Evolutionary conservation across 306 rosid species (phyloP), one percentile per base, ranked within the genome.

Genomic region (Vigna reflexopilosa): DNA sequence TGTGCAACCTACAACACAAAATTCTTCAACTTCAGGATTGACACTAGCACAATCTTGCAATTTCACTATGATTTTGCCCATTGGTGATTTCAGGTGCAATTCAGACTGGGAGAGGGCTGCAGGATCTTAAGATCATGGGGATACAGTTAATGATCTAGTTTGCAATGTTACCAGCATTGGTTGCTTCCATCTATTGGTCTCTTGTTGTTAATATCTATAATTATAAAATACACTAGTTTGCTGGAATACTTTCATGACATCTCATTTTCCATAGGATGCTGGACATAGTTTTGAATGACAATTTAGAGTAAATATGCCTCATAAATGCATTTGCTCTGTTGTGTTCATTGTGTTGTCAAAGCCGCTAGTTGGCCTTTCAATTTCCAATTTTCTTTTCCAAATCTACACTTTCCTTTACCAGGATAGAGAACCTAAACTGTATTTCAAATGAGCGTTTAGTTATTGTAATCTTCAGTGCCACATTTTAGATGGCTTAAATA

Each of bases 381-480:
- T 73, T 73, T 24, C 68, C 36, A 17, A 48, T 14, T 50, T 47
- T 48, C 15, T 48, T 36, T 61, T 58, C 32, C 36, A 61, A 11
- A 62, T 75, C 4, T 19, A 28, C 11, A 34, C 7, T 64, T 64
- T 64, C 50, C 70, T 64, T 64, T 28, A 47, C 71, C 7, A 32
- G 13, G 63, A 32, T 49, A 49, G 12, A 62, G 11, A 63, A 19
- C n/a, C 63, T 75, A 75, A 49, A 49, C 14, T 48, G 22, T 32
- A 58, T n/a, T 75, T 47, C 15, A 26, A 75, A 30, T 61, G 24
- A 40, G 36, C 47, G 15, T 47, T 1, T 75, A 75, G 34, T 75
- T 48, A 61, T 61, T 75, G 55, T 32, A 8, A 19, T 63, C 17
- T 48, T 34, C 40, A 19, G 45, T 75, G 52, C 52, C 34, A 30